Base-by-base conservation (phyloP, 2,329 filamentous ascomycete genomes). In the Coleophoma eucalyptorum region DNA sequence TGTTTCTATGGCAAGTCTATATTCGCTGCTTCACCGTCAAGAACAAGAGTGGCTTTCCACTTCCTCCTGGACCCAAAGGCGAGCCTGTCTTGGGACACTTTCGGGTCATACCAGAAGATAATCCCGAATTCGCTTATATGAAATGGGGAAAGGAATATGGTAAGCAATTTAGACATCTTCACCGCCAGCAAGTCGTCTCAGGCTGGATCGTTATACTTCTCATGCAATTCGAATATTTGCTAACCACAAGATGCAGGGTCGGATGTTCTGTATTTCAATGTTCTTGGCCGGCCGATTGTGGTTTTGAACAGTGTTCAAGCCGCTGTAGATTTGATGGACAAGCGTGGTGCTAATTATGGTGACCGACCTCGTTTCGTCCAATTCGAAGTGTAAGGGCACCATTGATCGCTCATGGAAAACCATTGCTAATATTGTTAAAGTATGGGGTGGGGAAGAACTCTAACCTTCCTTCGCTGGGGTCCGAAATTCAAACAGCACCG, bases 381-480 rank as follows among this genome's bases (percentile, higher is more conserved):
- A 20, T 43, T 42, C 7, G 47, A 49, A 40, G 45, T 40, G 45
- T 48, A 33, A 44, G 42, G 13, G 13, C 15, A 21, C n/a, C 42
- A 21, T 13, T 15, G 26, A 15, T 15, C 15, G 1, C 10, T 21
- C 19, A 43, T 19, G n/a, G 19, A 8, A 18, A 16, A 26, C 26
- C 35, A 38, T 8, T 33, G 42, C 20, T 26, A 32, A 44, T 15
- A 31, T 11, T 31, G 11, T 4, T 31, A n/a, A 32, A 55, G 54
- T 15, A 58, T 60, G 54, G 73, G 73, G 19, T 78, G 74, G 74
- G 63, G 66, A 18, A 68, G 69, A 38, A 76, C 74, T 1, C 61
- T 77, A 26, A 74, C 73, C 10, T 77, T 76, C 51, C 60, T 75
- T 1, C 65, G 62, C 50, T 73, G 68, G 66, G 72, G 71, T 0